phyloP scores from a whole-genome alignment of 352 stramenopile genomes.

The Plasmopara muralis region DNA sequence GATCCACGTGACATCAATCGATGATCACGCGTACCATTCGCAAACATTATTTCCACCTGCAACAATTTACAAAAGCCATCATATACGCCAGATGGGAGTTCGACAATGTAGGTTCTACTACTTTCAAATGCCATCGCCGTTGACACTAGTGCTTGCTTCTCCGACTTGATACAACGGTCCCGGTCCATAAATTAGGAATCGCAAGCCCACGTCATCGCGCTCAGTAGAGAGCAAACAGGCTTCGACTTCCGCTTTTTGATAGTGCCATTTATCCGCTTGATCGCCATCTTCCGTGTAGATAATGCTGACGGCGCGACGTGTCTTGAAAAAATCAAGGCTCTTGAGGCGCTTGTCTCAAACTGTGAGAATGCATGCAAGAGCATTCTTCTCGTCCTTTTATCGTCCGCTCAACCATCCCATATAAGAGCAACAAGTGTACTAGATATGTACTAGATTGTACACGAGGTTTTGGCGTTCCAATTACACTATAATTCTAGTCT shows the following conservation, averaged over 20 bases:
- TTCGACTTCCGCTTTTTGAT: background rate
- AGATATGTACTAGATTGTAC: too few species aligned
- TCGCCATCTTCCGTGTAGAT: background rate
- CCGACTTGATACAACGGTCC: background rate
- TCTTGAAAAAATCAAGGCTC: too few species aligned
- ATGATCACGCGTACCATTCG: background rate
- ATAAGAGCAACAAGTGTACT: too few species aligned
- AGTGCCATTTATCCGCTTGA: background rate
- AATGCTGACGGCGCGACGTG: too few species aligned
- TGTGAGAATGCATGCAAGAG: too few species aligned
- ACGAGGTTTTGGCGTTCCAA: too few species aligned
- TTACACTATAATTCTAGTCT: too few species aligned
- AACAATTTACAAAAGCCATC: background rate
- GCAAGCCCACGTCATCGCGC: background rate
- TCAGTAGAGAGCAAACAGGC: background rate
- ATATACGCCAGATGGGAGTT: background rate
- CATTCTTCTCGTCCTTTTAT: too few species aligned
- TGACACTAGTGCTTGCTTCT: background rate
- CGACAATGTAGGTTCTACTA: background rate
- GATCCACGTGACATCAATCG: background rate
- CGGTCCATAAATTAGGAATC: background rate
- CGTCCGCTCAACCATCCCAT: too few species aligned
- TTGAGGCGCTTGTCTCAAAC: too few species aligned
- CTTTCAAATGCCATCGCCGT: background rate
- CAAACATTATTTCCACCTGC: background rate